These are phyloP conservation scores for Strobilomyces echinocephalus DNA, from an alignment of 768 basidiomycete species.

Conservation along the genomic window DNA sequence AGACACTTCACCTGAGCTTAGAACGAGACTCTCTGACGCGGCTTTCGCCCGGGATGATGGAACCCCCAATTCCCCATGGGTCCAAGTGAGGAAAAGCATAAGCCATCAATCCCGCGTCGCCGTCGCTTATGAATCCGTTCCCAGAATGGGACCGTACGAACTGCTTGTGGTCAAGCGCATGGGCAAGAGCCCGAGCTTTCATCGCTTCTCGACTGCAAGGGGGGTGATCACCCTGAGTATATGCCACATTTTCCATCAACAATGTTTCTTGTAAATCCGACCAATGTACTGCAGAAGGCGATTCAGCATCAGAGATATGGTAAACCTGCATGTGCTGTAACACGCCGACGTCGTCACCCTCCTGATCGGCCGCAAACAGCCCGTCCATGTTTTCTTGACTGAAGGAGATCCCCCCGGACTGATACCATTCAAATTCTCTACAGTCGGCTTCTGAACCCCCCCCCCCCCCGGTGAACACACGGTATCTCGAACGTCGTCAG, in stretches of 20 bases:
- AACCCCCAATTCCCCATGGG: neutral
- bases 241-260: neutral
- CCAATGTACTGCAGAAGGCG: too few relatives aligned
- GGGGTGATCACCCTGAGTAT: neutral
- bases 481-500: too few relatives aligned
- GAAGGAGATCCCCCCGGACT: too few relatives aligned
- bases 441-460: too few relatives aligned
- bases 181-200: neutral
- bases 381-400: too few relatives aligned
- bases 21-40: accelerated
- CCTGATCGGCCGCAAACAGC: too few relatives aligned
- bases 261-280: too few relatives aligned
- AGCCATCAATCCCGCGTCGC: neutral
- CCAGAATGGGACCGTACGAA: neutral
- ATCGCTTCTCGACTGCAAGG: neutral
- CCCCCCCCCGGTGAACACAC: too few relatives aligned
- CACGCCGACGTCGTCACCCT: too few relatives aligned
- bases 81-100: neutral
- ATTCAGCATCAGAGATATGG: too few relatives aligned
- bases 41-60: neutral
- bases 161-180: neutral
- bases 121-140: neutral
- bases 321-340: too few relatives aligned
- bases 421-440: too few relatives aligned
- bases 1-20: neutral